Base-by-base conservation (phyloP, 2,329 filamentous ascomycete species). In the Neonectria magnoliae region DNA sequence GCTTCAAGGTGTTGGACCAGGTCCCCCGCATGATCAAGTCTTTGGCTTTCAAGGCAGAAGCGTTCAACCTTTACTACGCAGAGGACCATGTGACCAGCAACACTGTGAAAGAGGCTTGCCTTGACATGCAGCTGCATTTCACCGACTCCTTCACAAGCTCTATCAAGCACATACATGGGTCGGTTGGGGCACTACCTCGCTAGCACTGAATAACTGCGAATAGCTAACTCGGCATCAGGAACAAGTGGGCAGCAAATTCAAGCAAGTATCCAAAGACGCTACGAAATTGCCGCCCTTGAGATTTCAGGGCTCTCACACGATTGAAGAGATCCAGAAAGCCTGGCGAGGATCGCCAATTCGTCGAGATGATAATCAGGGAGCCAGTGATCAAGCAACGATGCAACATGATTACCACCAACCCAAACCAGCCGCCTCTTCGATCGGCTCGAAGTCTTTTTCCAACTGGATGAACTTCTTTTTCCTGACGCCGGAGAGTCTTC, bases 31-130 rank as follows among this genome's bases (percentile, higher is more conserved):
- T 52, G 48, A n/a, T 52, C 11, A 52, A 52, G 48, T 33, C 25
- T 14, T 31, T 52, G 10, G 27, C 27, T 7, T 18, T 16, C n/a
- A 33, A 52, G 11, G 29, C 16, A 5, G 48, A 52, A 25, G 27
- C 27, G 7, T 33, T 52, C 27, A 33, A 33, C 4, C 14, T 29
- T 18, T 52, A 31, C 82, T 29, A 86, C 85, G 64, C 85, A 9
- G 22, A 16, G 1, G 6, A 16, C 8, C 27, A 20, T 10, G 27
- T 7, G 13, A 5, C 18, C 48, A 27, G 29, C 6, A 20, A 27
- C 16, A 10, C 25, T 10, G n/a, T 52, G 48, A 52, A 52, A 33
- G 48, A 52, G 9, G 48, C 25, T 29, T 33, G 25, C 16, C 36
- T 52, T 25, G 48, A 52, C 25, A 52, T 33, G 14, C 27, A 33